Base-by-base conservation (phyloP, 139 green algal species). In the Spirogloea muscicola region DNA sequence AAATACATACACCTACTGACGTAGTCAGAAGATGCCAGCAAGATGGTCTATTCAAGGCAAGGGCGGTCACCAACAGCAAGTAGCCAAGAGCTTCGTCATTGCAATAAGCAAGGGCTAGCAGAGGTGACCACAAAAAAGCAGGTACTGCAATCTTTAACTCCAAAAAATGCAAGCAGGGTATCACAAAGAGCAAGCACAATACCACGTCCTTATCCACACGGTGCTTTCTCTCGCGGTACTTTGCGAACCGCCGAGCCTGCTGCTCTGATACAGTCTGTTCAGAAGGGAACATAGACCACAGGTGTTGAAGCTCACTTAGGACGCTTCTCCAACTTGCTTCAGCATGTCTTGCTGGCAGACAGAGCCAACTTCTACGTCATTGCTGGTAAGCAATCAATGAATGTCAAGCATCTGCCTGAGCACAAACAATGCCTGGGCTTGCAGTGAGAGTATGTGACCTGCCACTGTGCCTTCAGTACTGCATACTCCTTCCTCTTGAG, bases 181-280 rank as follows among this genome's bases (percentile, higher is more conserved):
- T n/a, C n/a, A n/a, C n/a, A n/a, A n/a, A n/a, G n/a, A n/a, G n/a
- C n/a, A n/a, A n/a, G n/a, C 46, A 55, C 46, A 55, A 55, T 21
- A 21, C 46, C 44, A 95, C 91, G 61, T 96, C 91, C 80, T 95
- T 95, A 6, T 95, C 90, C 33, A 96, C 86, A 4, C 76, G 66
- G 16, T 3, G 73, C 52, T 75, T 63, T 21, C 86, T 62, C 67
- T 92, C 89, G 9, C 88, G 77, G 88, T 88, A 96, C 72, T 88
- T 88, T 25, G 58, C 72, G 55, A 85, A 91, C 36, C 81, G 76
- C 9, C 72, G 70, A n/a, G 83, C 85, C 86, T 95, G 52, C 52
- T 62, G 31, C 7, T 62, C 52, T 43, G 31, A 43, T 39, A 62
- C 52, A 6, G 31, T 6, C 52, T 62, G 52, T 39, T n/a, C n/a